phyloP scores from a whole-genome alignment of 2,329 filamentous ascomycete genomes.

The Exophiala sideris region DNA sequence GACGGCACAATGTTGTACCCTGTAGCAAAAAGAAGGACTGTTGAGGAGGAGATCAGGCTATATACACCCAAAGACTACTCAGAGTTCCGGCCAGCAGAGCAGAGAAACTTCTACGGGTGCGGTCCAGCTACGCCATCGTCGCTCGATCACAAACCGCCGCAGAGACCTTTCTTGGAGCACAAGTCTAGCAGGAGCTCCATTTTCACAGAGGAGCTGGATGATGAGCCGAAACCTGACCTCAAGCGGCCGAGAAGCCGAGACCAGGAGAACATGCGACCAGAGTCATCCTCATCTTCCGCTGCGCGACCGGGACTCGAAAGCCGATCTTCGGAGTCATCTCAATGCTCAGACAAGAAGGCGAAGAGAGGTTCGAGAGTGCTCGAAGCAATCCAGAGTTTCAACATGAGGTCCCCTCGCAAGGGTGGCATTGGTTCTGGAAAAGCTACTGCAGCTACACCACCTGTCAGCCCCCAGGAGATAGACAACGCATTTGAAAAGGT shows the following conservation, averaged over 20 bases:
- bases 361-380: slow-evolving; percentile 28
- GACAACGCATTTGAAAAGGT: slow-evolving; percentile 34
- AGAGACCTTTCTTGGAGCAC: slow-evolving; percentile 29
- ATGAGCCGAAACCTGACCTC: slow-evolving; percentile 27
- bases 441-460: neutral
- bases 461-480: slow-evolving; percentile 27
- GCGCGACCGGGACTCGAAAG: slow-evolving; percentile 2
- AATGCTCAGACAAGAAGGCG: slow-evolving; percentile 13
- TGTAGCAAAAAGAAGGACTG: slow-evolving; percentile 41
- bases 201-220: slow-evolving; percentile 30
- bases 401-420: slow-evolving; percentile 20
- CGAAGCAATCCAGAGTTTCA: slow-evolving; percentile 26
- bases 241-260: slow-evolving; percentile 21
- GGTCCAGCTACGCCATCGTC: slow-evolving; percentile 40
- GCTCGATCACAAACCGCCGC: slow-evolving; percentile 45
- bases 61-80: slow-evolving; percentile 54
- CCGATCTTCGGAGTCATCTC: slow-evolving; percentile 14
- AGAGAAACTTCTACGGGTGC: slow-evolving; percentile 58
- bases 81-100: slow-evolving; percentile 57
- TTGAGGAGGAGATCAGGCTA: slow-evolving; percentile 55
- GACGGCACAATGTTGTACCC: slow-evolving; percentile 42
- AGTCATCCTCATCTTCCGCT: slow-evolving; percentile 10
- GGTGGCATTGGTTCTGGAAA: slow-evolving; percentile 1
- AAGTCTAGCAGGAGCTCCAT: slow-evolving; percentile 30
- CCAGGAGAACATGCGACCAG: slow-evolving; percentile 11